Evolutionary conservation across 805 yeast genomes (phyloP), one percentile per base, ranked within the genome.

Genomic region (Kluyveromyces dobzhanskii): DNA sequence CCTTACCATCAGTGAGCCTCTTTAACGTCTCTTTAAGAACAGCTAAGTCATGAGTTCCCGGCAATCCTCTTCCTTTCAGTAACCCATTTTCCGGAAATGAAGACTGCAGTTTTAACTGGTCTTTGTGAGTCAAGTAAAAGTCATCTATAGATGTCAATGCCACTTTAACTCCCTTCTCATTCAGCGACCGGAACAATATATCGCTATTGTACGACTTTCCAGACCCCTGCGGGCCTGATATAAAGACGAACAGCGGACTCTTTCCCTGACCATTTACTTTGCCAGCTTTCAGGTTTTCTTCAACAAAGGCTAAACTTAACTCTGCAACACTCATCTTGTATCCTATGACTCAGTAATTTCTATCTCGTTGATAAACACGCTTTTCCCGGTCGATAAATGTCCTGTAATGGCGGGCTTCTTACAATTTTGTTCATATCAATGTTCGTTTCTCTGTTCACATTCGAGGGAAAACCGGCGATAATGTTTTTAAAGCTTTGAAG

Each of bases 21-120:
- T 46, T 42, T n/a, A 57, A 29, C 29, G 47, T 47, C 10, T 44
- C 40, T 17, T 48, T 44, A 26, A 59, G 38, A 9, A 56, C 40
- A 12, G 43, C 35, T 42, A 84, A 51, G 53, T 90, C 97, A 57
- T 90, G 98, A 0, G 97, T 90, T 0, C 97, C 97, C 0, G 97
- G 97, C 12, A 85, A 67, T 0, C 97, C 97, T 18, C 97, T 65
- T 3, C 95, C 95, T 42, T 68, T 72, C 13, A 85, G 51, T 34
- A 90, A 62, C 26, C 61, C 55, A 53, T 85, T 84, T 11, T 61
- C 69, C 0, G 65, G 54, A 43, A 65, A 61, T 11, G 43, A 38
- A 4, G 44, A 28, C 1, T 72, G 70, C 17, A 87, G 53, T 24
- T 44, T 42, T 18, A 41, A 43, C 53, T 86, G 96, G 14, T 79